Conservation (phyloP, 805 yeast species). For the Clavispora carvajalis region DNA sequence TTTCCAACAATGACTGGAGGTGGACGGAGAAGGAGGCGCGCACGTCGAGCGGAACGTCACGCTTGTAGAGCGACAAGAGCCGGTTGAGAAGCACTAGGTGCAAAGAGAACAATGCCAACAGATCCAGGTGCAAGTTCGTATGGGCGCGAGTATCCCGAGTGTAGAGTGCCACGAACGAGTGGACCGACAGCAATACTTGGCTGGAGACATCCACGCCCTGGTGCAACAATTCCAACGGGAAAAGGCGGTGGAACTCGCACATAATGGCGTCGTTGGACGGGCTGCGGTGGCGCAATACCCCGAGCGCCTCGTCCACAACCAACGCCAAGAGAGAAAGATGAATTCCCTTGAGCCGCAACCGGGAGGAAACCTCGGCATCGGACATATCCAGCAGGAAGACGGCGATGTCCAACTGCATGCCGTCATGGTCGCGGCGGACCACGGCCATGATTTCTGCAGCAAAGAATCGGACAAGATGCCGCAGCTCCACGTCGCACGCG, state of each 20-base stretch:
- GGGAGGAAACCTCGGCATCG: constrained; percentile 14
- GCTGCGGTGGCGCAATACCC: constrained; percentile 12
- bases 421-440: constrained; percentile 14
- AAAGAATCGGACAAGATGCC: constrained; percentile 21
- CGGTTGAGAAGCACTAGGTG: constrained; percentile 21
- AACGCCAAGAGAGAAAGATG: constrained; percentile 27
- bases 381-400: constrained; percentile 8
- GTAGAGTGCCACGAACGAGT: background rate
- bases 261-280: constrained; percentile 6
- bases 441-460: constrained; percentile 19
- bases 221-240: constrained; percentile 21
- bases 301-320: constrained; percentile 28
- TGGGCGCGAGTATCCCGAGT: background rate
- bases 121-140: constrained; percentile 2
- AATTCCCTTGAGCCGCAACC: constrained; percentile 21
- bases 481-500: constrained; percentile 16
- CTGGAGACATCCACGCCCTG: constrained; percentile 14
- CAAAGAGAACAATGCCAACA: constrained; percentile 7
- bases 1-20: constrained; percentile 17
- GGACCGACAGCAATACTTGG: constrained; percentile 9
- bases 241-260: constrained; percentile 15
- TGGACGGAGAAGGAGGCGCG: constrained; percentile 15
- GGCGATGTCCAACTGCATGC: constrained; percentile 10
- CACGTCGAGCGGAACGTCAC: constrained; percentile 13
- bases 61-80: constrained; percentile 15